Evolutionary conservation across 1,284 basidiomycete genomes (phyloP), one percentile per base, ranked within the genome.

Genomic region (Puccinia triticina): DNA sequence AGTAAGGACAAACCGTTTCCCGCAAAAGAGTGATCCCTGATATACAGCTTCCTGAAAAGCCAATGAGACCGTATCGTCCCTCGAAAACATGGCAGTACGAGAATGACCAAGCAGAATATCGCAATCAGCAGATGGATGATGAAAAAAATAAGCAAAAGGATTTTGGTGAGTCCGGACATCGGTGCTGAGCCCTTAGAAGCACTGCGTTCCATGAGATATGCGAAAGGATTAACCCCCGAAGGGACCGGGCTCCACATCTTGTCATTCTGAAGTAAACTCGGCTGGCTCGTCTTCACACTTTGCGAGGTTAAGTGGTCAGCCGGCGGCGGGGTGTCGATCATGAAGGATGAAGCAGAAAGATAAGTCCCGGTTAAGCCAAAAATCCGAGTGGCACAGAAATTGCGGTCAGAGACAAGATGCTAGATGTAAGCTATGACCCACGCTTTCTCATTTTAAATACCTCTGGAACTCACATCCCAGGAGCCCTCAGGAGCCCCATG

Each of bases 191-290:
- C 10, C 14, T 37, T 14, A 12, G 61, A 64, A 29, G 12, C 34
- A 34, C n/a, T 37, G 3, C 12, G 10, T 21, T 64, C 12, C 4
- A 37, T 64, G 29, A 37, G 14, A 64, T 64, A 34, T 29, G n/a
- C 32, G 37, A 64, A 64, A 64, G 61, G 61, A 64, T 64, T 64
- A 64, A 23, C 34, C 32, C 53, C 53, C 23, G 53, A n/a, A n/a
- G 53, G 23, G 18, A 21, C 23, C 10, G 53, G 53, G 53, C 53
- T 55, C 43, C 43, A 46, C 7, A 46, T 46, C 14, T 46, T 46
- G 7, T 46, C 43, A 14, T 46, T 46, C 14, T 14, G 43, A 46
- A 46, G 43, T 46, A 46, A 14, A 46, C 43, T 46, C 43, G 43
- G 43, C 43, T 46, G 43, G 43, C 14, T 14, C 43, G 7, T 46